Base-by-base conservation (phyloP, 2,329 filamentous ascomycete species). In the Laburnicola sp. region DNA sequence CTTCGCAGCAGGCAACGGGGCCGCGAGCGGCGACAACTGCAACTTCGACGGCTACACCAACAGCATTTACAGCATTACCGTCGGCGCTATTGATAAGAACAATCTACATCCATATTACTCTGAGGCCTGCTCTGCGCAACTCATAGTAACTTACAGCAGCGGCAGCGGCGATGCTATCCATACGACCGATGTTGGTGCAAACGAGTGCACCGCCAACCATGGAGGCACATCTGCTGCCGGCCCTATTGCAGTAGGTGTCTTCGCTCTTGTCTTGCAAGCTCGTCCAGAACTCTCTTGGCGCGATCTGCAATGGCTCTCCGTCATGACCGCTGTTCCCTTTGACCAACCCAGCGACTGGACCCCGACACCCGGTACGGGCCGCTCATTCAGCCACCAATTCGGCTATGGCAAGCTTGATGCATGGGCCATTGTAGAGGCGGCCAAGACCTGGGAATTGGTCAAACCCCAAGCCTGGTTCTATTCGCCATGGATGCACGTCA, bases 21-120 rank as follows among this genome's bases (percentile, higher is more conserved):
- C 93, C 7, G 79, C 80, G 16, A 16, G 79, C 58, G 92, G 89
- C 40, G 94, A 99, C 72, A 97, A 99, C 75, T 99, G 94, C 81
- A 99, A 99, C 72, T 99, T 99, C 71, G 94, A 99, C 69, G 94
- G 94, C 34, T 99, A 99, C 75, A 99, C 94, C 53, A 99, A 99
- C 78, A 97, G 92, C 70, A 99, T 99, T 64, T 99, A 97, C 80
- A 97, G 91, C 71, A 94, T 99, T 63, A 96, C 92, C 0, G 91
- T 99, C 16, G 94, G 94, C 32, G 93, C 93, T 30, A 87, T 99
- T 56, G 92, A 97, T 70, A 82, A 90, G 52, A 85, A 88, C 60
- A 92, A 93, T 34, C 75, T 83, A n/a, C 93, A 97, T 68, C 92
- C 94, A 0, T 94, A 93, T 72, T 99, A 99, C 74, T 97, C 93